Percentiles rank a stretch among this genome's conserved stretches.
Evolutionary conservation across 306 rosid species (phyloP).

Genomic region (Neltuma alba): DNA sequence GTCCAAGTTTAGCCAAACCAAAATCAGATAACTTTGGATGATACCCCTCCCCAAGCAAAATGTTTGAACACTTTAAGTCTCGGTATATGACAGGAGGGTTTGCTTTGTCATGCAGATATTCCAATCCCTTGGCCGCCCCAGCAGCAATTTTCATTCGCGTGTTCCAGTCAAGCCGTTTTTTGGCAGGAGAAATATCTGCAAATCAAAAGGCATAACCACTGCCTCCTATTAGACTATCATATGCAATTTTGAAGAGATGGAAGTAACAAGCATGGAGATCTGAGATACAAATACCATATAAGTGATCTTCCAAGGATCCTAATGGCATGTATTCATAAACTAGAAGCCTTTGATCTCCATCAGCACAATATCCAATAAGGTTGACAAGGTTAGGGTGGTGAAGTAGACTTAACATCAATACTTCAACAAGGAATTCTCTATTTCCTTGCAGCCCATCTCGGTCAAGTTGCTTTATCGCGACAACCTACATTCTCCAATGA

Average conservation of each 20-base stretch:
- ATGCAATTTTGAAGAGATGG: constrained; percentile 10
- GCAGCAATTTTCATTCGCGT: constrained; percentile 93
- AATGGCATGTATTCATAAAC: constrained; percentile 91
- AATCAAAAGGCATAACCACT: constrained; percentile 33
- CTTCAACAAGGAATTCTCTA: constrained; percentile 93
- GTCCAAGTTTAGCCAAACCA: constrained; percentile 94
- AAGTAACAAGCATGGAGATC: constrained; percentile 2
- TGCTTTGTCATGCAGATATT: constrained; percentile 89
- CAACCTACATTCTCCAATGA: constrained; percentile 57
- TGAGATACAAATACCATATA: constrained; percentile 60
- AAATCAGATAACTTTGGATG: constrained; percentile 92
- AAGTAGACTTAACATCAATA: constrained; percentile 89
- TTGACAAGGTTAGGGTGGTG: constrained; percentile 95
- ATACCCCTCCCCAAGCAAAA: constrained; percentile 86
- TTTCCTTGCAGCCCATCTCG: constrained; percentile 94
- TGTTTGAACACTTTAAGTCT: constrained; percentile 91
- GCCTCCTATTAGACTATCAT: background rate
- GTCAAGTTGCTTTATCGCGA: constrained; percentile 94
- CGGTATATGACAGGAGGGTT: constrained; percentile 96
- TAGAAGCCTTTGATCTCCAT: constrained; percentile 97
- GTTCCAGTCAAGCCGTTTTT: constrained; percentile 81
- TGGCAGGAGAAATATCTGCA: constrained; percentile 78
- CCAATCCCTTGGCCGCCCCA: constrained; percentile 90
- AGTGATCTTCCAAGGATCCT: constrained; percentile 94
- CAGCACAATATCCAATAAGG: constrained; percentile 94